Percentiles rank a stretch among this genome's conserved stretches.
phyloP scores from a whole-genome alignment of 345 rosid genomes.

The Sonneratia alba region DNA sequence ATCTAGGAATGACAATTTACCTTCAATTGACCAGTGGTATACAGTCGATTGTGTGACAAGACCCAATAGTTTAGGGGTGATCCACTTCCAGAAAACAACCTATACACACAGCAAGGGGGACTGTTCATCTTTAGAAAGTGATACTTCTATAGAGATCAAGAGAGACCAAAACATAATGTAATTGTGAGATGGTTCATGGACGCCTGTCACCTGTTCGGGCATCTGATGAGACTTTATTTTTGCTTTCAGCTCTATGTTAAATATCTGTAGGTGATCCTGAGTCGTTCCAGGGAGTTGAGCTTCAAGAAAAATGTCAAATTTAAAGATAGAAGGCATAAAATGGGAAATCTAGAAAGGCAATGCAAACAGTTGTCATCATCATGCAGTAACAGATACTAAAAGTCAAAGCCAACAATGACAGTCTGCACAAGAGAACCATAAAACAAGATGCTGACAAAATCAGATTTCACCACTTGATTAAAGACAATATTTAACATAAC shows the following conservation, averaged over 20 bases:
- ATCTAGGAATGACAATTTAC: constrained; percentile 21
- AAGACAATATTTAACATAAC: not conserved
- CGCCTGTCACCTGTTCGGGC: constrained; percentile 77
- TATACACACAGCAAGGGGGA: constrained; percentile 16
- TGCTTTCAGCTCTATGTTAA: constrained; percentile 92
- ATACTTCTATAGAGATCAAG: not conserved
- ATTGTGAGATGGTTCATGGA: not conserved
- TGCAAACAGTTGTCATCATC: not conserved
- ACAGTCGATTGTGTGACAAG: constrained; percentile 80
- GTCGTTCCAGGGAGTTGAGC: constrained; percentile 96
- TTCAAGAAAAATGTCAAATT: constrained; percentile 21
- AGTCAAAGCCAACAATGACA: not conserved
- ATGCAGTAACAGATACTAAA: not conserved
- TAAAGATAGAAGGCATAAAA: constrained; percentile 1
- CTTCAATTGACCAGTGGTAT: constrained; percentile 99
- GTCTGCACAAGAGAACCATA: not conserved
- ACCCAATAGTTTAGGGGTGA: constrained; percentile 84
- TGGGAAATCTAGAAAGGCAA: not conserved
- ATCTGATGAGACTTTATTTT: constrained; percentile 94
- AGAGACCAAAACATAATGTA: not conserved
- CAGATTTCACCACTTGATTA: not conserved
- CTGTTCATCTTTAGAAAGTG: not conserved
- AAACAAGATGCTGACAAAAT: not conserved
- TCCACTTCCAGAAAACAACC: constrained; percentile 99
- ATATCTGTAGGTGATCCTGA: constrained; percentile 97